Conservation (phyloP, 495 filamentous ascomycete species). For the Bryoglossum gracile region DNA sequence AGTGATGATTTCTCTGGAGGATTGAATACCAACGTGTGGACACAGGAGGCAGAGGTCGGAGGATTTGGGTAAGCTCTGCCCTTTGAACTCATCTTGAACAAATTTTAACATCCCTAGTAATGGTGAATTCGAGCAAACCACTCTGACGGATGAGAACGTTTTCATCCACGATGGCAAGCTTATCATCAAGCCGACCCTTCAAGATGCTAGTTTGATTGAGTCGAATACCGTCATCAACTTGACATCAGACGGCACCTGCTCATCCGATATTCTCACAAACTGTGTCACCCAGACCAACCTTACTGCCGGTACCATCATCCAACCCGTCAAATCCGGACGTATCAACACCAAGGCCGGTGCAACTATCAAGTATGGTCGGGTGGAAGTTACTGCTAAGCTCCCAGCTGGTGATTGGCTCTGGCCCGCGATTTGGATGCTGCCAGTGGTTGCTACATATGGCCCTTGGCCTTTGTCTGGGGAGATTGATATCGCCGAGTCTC, state of each 20-base stretch:
- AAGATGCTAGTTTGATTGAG: conserved; percentile 55
- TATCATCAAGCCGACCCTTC: conserved; percentile 69
- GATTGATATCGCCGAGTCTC: conserved; percentile 73
- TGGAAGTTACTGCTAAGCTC: conserved; percentile 71
- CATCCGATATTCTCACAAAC: conserved; percentile 43
- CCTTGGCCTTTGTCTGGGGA: conserved; percentile 77
- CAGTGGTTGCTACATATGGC: conserved; percentile 62
- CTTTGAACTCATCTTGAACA: conserved; percentile 18
- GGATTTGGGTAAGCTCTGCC: conserved; percentile 66
- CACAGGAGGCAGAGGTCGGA: conserved; percentile 69
- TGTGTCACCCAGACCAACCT: conserved; percentile 58
- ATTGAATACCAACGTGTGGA: conserved; percentile 59
- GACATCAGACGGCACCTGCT: conserved; percentile 55
- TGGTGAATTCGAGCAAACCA: conserved; percentile 74
- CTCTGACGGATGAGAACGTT: conserved; percentile 59
- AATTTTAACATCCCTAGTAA: conserved; percentile 44
- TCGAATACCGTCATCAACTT: conserved; percentile 60
- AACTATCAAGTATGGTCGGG: conserved; percentile 69
- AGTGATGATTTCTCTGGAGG: conserved; percentile 60
- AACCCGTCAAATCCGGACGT: conserved; percentile 70
- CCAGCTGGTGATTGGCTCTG: conserved; percentile 80
- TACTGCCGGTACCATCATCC: conserved; percentile 67
- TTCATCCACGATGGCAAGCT: conserved; percentile 62
- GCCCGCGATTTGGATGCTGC: conserved; percentile 92
- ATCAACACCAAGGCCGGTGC: conserved; percentile 64